Conservation (phyloP, 2,329 filamentous ascomycete genomes). For the Purpureocillium lavendulum region DNA sequence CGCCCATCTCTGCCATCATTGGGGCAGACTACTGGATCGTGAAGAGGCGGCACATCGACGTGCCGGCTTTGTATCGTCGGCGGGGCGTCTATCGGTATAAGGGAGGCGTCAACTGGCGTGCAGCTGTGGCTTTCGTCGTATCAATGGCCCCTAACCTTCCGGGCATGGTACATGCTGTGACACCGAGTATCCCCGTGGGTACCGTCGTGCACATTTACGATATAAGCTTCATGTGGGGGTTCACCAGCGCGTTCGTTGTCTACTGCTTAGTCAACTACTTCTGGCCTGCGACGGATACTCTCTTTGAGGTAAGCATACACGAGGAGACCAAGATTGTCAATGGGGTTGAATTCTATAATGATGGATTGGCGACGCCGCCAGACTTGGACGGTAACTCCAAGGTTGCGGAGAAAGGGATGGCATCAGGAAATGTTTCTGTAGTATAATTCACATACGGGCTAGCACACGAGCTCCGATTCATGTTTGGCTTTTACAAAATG, state of each 20-base stretch:
- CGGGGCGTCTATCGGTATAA: conserved; percentile 34
- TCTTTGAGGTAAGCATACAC: not conserved
- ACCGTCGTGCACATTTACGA: conserved; percentile 1
- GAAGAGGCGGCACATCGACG: conserved; percentile 40
- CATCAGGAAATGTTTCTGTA: no score
- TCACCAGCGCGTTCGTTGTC: not conserved
- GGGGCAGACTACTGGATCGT: conserved; percentile 53
- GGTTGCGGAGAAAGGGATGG: no score
- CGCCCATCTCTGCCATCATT: conserved; percentile 54
- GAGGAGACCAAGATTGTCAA: not conserved
- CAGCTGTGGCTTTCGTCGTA: conserved; percentile 46
- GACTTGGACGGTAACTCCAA: no score
- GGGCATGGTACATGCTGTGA: conserved; percentile 38
- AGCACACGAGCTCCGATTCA: no score
- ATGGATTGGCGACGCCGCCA: not conserved
- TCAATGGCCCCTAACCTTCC: conserved; percentile 49
- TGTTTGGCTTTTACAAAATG: no score
- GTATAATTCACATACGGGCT: no score
- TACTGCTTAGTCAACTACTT: conserved; percentile 1
- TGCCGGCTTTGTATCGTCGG: conserved; percentile 25
- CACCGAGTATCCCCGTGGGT: conserved; percentile 10
- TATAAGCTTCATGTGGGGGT: conserved; percentile 1
- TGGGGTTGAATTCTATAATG: not conserved
- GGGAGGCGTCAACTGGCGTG: conserved; percentile 50
- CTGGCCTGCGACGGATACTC: not conserved